A percentile compares a stretch with the other conserved stretches of the same genome.
Evolutionary conservation across 768 basidiomycete genomes (phyloP).

Genomic region (Rhodotorula babjevae): DNA sequence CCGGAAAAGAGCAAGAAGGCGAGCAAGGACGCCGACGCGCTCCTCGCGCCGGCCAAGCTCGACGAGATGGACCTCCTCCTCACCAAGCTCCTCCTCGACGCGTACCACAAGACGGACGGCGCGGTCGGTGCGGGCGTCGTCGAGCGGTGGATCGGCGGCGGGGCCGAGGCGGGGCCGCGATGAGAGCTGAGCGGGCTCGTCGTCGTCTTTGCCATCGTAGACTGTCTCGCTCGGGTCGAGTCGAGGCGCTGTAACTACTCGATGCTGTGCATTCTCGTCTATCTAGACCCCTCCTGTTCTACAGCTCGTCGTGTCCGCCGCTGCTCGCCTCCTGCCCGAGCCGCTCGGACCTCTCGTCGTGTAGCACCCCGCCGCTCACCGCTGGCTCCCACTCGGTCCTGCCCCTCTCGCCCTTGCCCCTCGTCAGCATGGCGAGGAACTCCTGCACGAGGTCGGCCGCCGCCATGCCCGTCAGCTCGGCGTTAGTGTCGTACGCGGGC

Average conservation of each 20-base stretch:
- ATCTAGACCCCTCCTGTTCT: background rate
- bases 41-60: background rate
- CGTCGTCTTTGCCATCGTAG: too few species aligned
- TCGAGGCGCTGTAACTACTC: too few species aligned
- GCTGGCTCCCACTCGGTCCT: slow-evolving; percentile 52
- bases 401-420: slow-evolving; percentile 14
- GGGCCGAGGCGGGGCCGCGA: background rate
- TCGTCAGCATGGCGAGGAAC: slow-evolving; percentile 20
- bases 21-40: background rate
- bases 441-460: slow-evolving; percentile 36
- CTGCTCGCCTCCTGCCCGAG: background rate
- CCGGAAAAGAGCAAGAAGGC: background rate
- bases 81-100: slow-evolving; percentile 9
- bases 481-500: slow-evolving; percentile 51
- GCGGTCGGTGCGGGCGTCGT: slow-evolving; percentile 4
- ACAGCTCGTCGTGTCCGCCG: slow-evolving; percentile 24
- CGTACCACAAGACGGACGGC: background rate
- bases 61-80: slow-evolving; percentile 19
- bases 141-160: slow-evolving; percentile 5
- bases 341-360: slow-evolving; percentile 1
- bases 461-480: slow-evolving; percentile 31
- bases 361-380: background rate
- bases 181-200: background rate
- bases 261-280: too few species aligned
- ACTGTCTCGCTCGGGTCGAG: too few species aligned